phyloP scores from a whole-genome alignment of 2,329 filamentous ascomycete genomes.

The Ophiostoma montium region DNA sequence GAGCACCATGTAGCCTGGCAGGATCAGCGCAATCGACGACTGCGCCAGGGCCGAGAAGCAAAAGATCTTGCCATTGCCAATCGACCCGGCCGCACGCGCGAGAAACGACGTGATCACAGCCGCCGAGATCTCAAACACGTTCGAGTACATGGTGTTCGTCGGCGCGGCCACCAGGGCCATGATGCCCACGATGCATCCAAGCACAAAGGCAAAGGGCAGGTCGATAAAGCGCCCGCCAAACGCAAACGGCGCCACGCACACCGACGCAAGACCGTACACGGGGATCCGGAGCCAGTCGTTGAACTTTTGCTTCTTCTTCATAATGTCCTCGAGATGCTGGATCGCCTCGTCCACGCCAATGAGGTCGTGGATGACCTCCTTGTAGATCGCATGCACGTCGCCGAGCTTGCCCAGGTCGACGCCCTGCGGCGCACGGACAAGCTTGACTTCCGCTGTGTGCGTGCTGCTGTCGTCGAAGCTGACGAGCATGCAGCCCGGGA shows the following conservation, averaged over 20 bases:
- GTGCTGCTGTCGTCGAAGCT: constrained; percentile 67
- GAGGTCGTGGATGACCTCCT: constrained; percentile 68
- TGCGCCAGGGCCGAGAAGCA: constrained; percentile 61
- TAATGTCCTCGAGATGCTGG: constrained; percentile 41
- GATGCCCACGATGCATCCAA: constrained; percentile 60
- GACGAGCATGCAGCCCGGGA: constrained; percentile 88
- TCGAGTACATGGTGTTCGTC: constrained; percentile 47
- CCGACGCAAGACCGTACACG: constrained; percentile 63
- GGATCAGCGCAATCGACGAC: constrained; percentile 60
- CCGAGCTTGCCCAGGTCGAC: constrained; percentile 61
- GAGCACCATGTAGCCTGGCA: constrained; percentile 56
- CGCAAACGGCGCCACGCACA: constrained; percentile 64
- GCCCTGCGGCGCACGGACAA: constrained; percentile 53
- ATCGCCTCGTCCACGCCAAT: constrained; percentile 59
- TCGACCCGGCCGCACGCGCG: constrained; percentile 54
- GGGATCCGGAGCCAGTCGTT: constrained; percentile 42
- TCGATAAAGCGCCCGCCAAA: constrained; percentile 67
- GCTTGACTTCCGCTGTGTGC: constrained; percentile 67
- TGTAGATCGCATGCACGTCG: constrained; percentile 66
- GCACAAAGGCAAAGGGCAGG: constrained; percentile 59
- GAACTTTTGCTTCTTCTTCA: constrained; percentile 31
- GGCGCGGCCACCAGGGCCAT: constrained; percentile 64
- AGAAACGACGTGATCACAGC: constrained; percentile 53
- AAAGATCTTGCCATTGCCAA: constrained; percentile 41
- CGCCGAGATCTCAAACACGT: constrained; percentile 33